Percentiles rank a stretch among this genome's conserved stretches.
phyloP scores from a whole-genome alignment of 2,329 filamentous ascomycete species.

The Xylariaceae sp. region DNA sequence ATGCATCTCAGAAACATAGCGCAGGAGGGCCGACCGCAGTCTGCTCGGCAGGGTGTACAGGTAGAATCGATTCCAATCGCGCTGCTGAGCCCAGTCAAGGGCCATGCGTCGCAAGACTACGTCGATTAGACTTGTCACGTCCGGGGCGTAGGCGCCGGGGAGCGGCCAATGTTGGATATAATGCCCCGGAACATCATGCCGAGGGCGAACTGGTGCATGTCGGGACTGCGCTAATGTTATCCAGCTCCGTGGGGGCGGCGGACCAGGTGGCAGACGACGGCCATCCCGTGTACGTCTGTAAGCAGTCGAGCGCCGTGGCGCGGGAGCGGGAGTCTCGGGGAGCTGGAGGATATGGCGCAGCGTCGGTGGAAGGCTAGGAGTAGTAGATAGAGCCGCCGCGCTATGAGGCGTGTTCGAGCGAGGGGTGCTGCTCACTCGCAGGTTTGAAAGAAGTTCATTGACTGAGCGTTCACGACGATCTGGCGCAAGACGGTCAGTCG shows the following conservation, averaged over 20 bases:
- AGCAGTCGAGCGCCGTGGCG: conserved; percentile 41
- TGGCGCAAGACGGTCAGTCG: conserved; percentile 11
- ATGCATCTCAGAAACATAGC: conserved; percentile 45
- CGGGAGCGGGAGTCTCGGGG: conserved; percentile 53
- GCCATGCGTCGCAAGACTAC: conserved; percentile 50
- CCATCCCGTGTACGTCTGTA: conserved; percentile 46
- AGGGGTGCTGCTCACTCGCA: conserved; percentile 46
- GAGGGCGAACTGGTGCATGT: conserved; percentile 26
- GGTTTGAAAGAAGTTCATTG: conserved; percentile 58
- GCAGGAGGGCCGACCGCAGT: conserved; percentile 50
- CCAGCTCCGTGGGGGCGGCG: conserved; percentile 60
- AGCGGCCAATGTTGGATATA: conserved; percentile 32
- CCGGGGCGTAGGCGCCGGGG: conserved; percentile 46
- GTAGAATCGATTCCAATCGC: conserved; percentile 55
- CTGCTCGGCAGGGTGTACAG: conserved; percentile 54
- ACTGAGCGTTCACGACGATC: conserved; percentile 44
- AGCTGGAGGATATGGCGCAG: conserved; percentile 59
- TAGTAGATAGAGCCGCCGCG: conserved; percentile 29
- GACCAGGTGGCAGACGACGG: conserved; percentile 54
- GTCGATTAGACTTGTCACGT: conserved; percentile 49
- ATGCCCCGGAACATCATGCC: conserved; percentile 3
- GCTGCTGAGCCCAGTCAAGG: conserved; percentile 53
- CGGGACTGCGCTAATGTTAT: conserved; percentile 34
- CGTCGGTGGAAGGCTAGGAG: conserved; percentile 57
- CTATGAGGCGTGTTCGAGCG: conserved; percentile 27